Percentiles rank a stretch among this genome's conserved stretches.
Evolutionary conservation across 208 protist genomes (phyloP).

Genomic region (Leishmania turanica): DNA sequence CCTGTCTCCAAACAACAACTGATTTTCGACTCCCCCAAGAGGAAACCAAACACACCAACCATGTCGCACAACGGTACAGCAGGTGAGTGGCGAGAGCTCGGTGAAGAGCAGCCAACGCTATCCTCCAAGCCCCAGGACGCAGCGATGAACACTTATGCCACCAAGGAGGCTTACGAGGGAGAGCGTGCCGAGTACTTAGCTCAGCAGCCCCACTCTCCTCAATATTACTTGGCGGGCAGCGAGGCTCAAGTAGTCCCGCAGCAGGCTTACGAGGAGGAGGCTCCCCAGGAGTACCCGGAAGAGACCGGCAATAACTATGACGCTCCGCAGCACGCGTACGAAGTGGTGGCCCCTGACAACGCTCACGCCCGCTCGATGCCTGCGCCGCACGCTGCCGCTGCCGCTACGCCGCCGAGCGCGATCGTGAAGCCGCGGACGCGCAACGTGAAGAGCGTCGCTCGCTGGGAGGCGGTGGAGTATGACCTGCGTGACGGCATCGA

Average conservation of each 20-base stretch:
- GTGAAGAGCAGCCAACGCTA: constrained; percentile 11
- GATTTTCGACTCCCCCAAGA: not conserved
- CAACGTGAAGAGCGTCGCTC: constrained; percentile 37
- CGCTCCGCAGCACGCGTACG: not conserved
- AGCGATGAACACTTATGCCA: not conserved
- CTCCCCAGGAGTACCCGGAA: not conserved
- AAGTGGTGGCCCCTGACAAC: not conserved
- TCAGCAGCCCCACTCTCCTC: not conserved
- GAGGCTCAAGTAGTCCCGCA: not conserved
- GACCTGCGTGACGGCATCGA: constrained; percentile 55
- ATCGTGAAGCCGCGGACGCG: constrained; percentile 47
- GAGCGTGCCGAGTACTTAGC: not conserved
- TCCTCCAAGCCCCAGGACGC: not conserved
- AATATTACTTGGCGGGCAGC: not conserved
- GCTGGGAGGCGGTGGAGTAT: constrained; percentile 66
- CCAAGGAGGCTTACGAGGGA: not conserved
- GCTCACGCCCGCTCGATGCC: not conserved
- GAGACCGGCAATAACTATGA: not conserved
- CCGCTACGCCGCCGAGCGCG: not conserved
- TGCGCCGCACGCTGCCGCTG: not conserved
- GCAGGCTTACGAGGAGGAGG: constrained; percentile 9
- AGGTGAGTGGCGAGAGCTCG: constrained; percentile 12
- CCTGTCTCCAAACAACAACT: not conserved
- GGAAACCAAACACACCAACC: not conserved
- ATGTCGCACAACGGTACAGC: not conserved